phyloP scores from a whole-genome alignment of 2,329 filamentous ascomycete species.

The Pseudogymnoascus sp. region DNA sequence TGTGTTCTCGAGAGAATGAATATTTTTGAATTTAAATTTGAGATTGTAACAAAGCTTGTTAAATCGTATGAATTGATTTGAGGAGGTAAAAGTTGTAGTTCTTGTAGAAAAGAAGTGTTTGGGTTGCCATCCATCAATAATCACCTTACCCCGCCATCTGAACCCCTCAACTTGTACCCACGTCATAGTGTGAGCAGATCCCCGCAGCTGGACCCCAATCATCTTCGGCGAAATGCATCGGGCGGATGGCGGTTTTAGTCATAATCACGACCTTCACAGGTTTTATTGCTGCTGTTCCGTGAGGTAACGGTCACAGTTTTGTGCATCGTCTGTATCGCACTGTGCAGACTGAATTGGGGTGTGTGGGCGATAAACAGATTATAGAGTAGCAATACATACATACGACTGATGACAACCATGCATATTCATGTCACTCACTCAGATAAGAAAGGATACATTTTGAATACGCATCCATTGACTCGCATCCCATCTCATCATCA shows the following conservation, averaged over 20 bases:
- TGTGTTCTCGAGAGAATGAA: background rate
- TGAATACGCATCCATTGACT: slow-evolving; percentile 5
- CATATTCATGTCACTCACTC: background rate
- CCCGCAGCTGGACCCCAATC: slow-evolving; percentile 3
- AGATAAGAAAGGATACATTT: background rate
- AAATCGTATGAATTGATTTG: background rate
- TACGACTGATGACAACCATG: background rate
- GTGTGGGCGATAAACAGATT: background rate
- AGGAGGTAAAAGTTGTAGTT: background rate
- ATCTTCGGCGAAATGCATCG: background rate
- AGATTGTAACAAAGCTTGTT: too few species aligned
- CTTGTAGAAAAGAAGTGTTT: background rate
- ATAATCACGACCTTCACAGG: background rate
- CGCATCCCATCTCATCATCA: slow-evolving; percentile 3
- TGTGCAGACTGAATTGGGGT: background rate
- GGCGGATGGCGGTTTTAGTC: slow-evolving; percentile 1
- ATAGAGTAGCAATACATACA: background rate
- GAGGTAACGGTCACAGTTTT: background rate
- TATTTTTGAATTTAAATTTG: background rate
- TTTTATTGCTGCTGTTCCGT: background rate
- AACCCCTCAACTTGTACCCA: background rate
- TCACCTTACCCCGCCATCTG: slow-evolving; percentile 5
- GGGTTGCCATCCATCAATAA: background rate
- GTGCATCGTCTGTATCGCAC: background rate
- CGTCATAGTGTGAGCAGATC: slow-evolving; percentile 4